Evolutionary conservation across 1,284 basidiomycete genomes (phyloP), one percentile per base, ranked within the genome.

Genomic region (Tilletia walkeri): DNA sequence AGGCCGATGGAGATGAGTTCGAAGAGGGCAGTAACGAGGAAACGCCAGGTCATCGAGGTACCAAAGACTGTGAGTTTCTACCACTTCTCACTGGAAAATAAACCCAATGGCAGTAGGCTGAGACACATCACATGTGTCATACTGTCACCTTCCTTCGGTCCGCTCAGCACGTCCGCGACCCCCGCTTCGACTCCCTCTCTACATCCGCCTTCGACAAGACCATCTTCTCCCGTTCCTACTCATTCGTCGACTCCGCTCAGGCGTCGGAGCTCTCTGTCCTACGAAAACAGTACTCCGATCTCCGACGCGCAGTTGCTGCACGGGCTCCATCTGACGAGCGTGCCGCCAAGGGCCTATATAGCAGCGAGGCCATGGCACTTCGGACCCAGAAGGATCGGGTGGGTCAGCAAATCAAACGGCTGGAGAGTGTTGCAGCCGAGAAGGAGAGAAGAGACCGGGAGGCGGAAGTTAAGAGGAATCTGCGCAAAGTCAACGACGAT

Each of bases 151-250:
- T 7, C 2, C 7, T 18, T 18, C 50, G n/a, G 12, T 53, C 7
- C 50, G 10, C 16, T 18, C 59, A 63, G 59, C 59, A 41, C 36
- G 59, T 34, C 18, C 34, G 59, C 9, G 59, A 63, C n/a, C 59
- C 59, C 36, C 59, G 59, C 34, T 63, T 63, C 59, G 59, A 63
- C 59, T 63, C 59, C 34, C 36, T 63, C 16, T 63, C 59, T 36
- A 63, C 59, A 3, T 34, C 59, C 9, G 30, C 59, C 12, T 20
- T 63, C 7, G 38, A 63, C 59, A 18, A 14, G 3, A 18, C 34
- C 59, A 36, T 39, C 34, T 63, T 63, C 59, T 36, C 34, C 36
- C 59, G 36, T 2, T 39, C 59, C 9, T 63, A 63, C 36, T 18
- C 30, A 39, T 63, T 63, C 59, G 36, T 63, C 30, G 34, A 63